Evolutionary conservation across 257 asterid species (phyloP).

Genomic region (Nemophila menziesii): DNA sequence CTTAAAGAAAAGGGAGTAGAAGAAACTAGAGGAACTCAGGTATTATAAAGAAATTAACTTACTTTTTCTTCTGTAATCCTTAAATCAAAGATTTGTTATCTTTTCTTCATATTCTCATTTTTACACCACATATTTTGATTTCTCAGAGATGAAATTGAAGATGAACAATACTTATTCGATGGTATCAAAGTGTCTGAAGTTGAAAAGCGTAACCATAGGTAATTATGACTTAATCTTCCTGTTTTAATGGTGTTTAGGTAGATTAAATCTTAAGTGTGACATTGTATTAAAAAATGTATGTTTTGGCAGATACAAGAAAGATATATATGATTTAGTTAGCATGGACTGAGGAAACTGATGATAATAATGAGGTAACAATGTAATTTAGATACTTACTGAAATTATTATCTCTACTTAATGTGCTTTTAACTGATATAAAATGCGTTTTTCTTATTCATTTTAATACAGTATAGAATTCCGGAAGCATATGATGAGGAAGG

Average conservation of each 20-base stretch:
- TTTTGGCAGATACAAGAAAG: slow-evolving; percentile 63
- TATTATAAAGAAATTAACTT: slow-evolving; percentile 14
- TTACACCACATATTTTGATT: slow-evolving; percentile 10
- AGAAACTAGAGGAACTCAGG: slow-evolving; percentile 84
- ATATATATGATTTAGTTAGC: slow-evolving; percentile 72
- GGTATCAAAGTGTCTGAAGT: slow-evolving; percentile 67
- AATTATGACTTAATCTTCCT: slow-evolving; percentile 13
- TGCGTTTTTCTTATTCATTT: slow-evolving; percentile 7
- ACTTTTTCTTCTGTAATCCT: not conserved
- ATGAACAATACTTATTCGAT: slow-evolving; percentile 72
- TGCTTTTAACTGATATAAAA: slow-evolving; percentile 1
- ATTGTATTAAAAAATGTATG: not conserved
- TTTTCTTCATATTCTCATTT: slow-evolving; percentile 6
- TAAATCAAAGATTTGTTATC: slow-evolving; percentile 5
- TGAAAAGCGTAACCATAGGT: slow-evolving; percentile 62
- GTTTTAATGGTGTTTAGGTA: no score
- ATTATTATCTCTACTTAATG: not conserved
- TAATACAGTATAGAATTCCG: slow-evolving; percentile 71
- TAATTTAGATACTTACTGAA: not conserved
- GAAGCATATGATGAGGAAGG: slow-evolving; percentile 54
- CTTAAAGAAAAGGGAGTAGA: slow-evolving; percentile 86
- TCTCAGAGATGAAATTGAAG: slow-evolving; percentile 79
- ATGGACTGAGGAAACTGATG: slow-evolving; percentile 54
- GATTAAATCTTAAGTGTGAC: no score
- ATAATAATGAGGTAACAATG: slow-evolving; percentile 43